phyloP scores from a whole-genome alignment of 805 yeast genomes.

The Isabelozyma gotoi region DNA sequence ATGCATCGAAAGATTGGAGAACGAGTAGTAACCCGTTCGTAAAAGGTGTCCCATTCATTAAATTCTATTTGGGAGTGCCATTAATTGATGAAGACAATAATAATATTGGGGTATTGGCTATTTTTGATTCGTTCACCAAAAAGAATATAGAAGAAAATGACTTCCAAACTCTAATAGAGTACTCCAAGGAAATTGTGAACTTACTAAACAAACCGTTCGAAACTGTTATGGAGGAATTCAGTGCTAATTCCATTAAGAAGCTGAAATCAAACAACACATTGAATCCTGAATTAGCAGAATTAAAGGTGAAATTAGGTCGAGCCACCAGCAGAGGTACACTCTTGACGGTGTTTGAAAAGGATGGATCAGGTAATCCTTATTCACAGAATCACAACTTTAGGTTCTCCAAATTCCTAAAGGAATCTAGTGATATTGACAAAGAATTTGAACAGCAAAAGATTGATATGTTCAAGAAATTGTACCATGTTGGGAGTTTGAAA shows the following conservation, averaged over 20 bases:
- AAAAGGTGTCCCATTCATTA: conserved; percentile 56
- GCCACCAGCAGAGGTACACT: conserved; percentile 49
- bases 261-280: conserved; percentile 6
- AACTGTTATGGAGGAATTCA: conserved; percentile 8
- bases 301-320: conserved; percentile 47
- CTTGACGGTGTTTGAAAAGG: conserved; percentile 55
- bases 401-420: conserved; percentile 26
- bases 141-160: conserved; percentile 31
- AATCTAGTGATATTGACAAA: conserved; percentile 2
- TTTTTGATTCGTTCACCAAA: conserved; percentile 52
- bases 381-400: conserved; percentile 47
- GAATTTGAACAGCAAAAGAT: conserved; percentile 1
- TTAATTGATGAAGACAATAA: conserved; percentile 36
- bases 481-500: conserved; percentile 39
- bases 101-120: conserved; percentile 57
- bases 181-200: conserved; percentile 42
- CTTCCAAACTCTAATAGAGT: conserved; percentile 33
- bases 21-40: conserved; percentile 62
- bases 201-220: conserved; percentile 36
- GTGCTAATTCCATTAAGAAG: conserved; percentile 6
- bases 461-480: conserved; percentile 33
- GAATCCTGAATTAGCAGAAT: conserved; percentile 28
- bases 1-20: conserved; percentile 73
- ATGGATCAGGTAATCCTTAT: conserved; percentile 66
- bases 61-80: conserved; percentile 68